Evolutionary conservation across 441 rosid species (phyloP).

Genomic region (Codiaeum variegatum): DNA sequence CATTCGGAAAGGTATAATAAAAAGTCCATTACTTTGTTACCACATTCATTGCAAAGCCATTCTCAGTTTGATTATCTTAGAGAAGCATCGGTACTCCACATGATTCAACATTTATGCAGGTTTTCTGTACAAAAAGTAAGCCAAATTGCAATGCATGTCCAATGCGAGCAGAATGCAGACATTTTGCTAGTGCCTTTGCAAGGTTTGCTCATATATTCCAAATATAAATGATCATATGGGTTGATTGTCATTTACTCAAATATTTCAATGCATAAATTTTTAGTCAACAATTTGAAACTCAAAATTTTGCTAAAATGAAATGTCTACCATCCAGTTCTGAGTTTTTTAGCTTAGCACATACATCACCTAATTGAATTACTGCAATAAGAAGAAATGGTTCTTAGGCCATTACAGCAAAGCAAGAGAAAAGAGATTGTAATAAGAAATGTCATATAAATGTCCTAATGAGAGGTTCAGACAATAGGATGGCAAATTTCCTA

Average conservation of each 20-base stretch:
- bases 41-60: conserved; percentile 13
- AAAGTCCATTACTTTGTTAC: conserved; percentile 19
- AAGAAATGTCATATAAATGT: not conserved
- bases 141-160: conserved; percentile 99
- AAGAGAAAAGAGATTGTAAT: not conserved
- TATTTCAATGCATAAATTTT: not conserved
- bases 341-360: not conserved
- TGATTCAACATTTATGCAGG: conserved; percentile 54
- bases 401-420: not conserved
- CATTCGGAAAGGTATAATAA: conserved; percentile 81
- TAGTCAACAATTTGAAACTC: conserved; percentile 2
- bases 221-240: conserved; percentile 10
- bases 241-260: not conserved
- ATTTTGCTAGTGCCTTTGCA: conserved; percentile 98
- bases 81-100: conserved; percentile 19
- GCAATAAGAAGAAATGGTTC: not conserved
- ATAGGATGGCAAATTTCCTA: not conserved
- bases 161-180: conserved; percentile 97
- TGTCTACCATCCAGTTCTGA: not conserved
- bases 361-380: not conserved
- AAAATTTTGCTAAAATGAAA: not conserved
- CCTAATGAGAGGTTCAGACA: not conserved
- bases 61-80: conserved; percentile 3
- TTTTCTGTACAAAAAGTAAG: conserved; percentile 87
- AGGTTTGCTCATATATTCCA: conserved; percentile 46